A percentile compares a stretch with the other conserved stretches of the same genome.
Evolutionary conservation across 768 basidiomycete genomes (phyloP).

Genomic region (Filobasidium floriforme): DNA sequence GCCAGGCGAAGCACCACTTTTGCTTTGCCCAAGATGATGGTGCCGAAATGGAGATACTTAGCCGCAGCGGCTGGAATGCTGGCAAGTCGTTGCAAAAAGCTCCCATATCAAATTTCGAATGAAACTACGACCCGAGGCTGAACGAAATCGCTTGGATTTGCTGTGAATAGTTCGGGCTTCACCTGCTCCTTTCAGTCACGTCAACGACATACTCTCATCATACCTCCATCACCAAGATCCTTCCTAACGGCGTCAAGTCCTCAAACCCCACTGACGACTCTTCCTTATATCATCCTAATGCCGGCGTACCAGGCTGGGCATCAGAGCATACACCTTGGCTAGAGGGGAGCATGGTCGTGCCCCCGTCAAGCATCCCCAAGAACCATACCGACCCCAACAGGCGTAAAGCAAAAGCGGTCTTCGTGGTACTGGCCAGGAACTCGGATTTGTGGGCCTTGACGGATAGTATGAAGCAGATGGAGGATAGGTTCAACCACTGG

Average conservation of each 20-base stretch:
- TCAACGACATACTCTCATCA: conserved; percentile 42
- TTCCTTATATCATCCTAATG: conserved; percentile 14
- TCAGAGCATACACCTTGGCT: conserved; percentile 24
- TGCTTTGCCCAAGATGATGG: conserved; percentile 32
- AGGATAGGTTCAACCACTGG: conserved; percentile 75
- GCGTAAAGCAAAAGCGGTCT: conserved; percentile 66
- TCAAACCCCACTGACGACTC: conserved; percentile 20
- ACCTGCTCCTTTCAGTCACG: conserved; percentile 37
- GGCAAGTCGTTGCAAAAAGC: conserved; percentile 20
- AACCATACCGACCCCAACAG: conserved; percentile 26
- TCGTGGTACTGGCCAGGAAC: conserved; percentile 59
- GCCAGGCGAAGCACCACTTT: not conserved
- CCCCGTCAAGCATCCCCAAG: conserved; percentile 2
- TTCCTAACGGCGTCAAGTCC: conserved; percentile 10
- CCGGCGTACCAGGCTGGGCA: conserved; percentile 26
- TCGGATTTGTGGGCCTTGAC: conserved; percentile 50
- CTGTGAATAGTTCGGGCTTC: conserved; percentile 38
- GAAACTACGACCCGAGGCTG: no score
- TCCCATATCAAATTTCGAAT: no score
- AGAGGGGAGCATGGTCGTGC: conserved; percentile 17
- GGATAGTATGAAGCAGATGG: conserved; percentile 65
- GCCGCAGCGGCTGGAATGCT: conserved; percentile 34
- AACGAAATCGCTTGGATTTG: not conserved
- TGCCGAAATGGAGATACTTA: conserved; percentile 39
- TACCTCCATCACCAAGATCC: conserved; percentile 24